Percentiles rank a stretch among this genome's conserved stretches.
Conservation (phyloP, 2,329 filamentous ascomycete genomes). For the Pseudofabraea citricarpa region DNA sequence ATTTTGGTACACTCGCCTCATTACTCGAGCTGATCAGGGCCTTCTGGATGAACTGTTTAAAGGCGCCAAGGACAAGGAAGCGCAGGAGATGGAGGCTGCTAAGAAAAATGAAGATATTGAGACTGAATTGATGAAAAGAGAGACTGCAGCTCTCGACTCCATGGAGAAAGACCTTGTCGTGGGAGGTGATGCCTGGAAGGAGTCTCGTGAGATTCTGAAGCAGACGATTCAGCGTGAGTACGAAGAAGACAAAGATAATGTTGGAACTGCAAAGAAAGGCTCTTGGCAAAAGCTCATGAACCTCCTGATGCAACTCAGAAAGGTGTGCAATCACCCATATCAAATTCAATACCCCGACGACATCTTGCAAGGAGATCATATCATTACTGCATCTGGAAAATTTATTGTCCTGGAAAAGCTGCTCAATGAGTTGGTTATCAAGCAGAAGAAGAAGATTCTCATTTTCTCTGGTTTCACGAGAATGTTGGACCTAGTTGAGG, state of each 20-base stretch:
- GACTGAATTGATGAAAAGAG: slow-evolving; percentile 16
- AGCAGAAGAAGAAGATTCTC: slow-evolving; percentile 73
- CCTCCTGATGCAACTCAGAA: slow-evolving; percentile 89
- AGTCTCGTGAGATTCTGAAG: slow-evolving; percentile 37
- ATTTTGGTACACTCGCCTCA: slow-evolving; percentile 51
- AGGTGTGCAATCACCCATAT: slow-evolving; percentile 88
- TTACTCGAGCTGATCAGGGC: slow-evolving; percentile 47
- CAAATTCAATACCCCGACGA: slow-evolving; percentile 24
- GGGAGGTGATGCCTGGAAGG: slow-evolving; percentile 38
- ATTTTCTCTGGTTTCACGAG: slow-evolving; percentile 94
- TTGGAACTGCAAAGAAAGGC: slow-evolving; percentile 21
- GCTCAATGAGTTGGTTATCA: slow-evolving; percentile 69
- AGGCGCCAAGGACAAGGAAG: slow-evolving; percentile 37
- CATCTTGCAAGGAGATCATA: slow-evolving; percentile 71
- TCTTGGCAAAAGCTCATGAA: slow-evolving; percentile 67
- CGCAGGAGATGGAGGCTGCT: slow-evolving; percentile 27
- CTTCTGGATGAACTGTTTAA: slow-evolving; percentile 49
- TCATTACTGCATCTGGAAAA: slow-evolving; percentile 87
- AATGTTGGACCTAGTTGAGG: slow-evolving; percentile 85
- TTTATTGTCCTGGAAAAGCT: slow-evolving; percentile 78
- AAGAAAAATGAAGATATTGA: slow-evolving; percentile 33
- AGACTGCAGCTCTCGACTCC: slow-evolving; percentile 29
- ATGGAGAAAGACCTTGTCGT: slow-evolving; percentile 24
- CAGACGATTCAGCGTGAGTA: slow-evolving; percentile 32
- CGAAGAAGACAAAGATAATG: slow-evolving; percentile 11